Base-by-base conservation (phyloP, 2,329 filamentous ascomycete species). In the Diaporthe citri region DNA sequence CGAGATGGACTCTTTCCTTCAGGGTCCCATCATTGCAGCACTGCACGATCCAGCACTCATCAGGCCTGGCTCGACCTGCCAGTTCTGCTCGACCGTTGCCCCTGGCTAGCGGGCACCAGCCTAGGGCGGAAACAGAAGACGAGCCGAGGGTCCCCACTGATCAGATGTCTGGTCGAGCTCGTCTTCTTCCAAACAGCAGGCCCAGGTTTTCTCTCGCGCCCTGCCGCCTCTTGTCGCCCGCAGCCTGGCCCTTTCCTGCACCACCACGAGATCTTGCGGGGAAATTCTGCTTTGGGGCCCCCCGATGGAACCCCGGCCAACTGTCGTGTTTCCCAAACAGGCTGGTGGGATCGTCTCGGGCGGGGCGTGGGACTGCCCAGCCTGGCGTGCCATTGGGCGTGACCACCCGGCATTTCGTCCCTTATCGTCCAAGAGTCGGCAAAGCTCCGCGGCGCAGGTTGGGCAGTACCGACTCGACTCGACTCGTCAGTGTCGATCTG, bases 121-220 rank as follows among this genome's bases (percentile, higher is more conserved):
- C 28, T 59, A 51, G 51, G 55, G 69, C 55, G 52, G 57, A 72
- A 60, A 31, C 28, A 72, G 39, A 48, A 39, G 69, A 46, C 41
- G 69, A 60, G 70, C 70, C 56, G 56, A 72, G 48, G 70, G 25
- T n/a, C 57, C n/a, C 70, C 70, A 72, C 70, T 62, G 70, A 62
- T 52, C 70, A 72, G 56, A 72, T 72, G 70, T 57, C 70, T 72
- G 70, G 43, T 52, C n/a, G 43, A 60, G 31, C 22, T 51, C 43
- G 67, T 57, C 60, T 22, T 25, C 31, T 31, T 31, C 31, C 31
- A 3, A 31, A 5, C 31, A 31, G 15, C 36, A 39, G 28, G 25
- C 59, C 57, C 59, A 62, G 39, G 15, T 62, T 36, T 7, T 9
- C 48, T 39, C 34, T 17, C 20, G 41, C 46, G 64, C 64, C 41